Percentiles rank a stretch among this genome's conserved stretches.
These are phyloP conservation scores for Dictyostelium brefeldianum DNA, from an alignment of 78 protist genomes.

Conservation along the genomic window DNA sequence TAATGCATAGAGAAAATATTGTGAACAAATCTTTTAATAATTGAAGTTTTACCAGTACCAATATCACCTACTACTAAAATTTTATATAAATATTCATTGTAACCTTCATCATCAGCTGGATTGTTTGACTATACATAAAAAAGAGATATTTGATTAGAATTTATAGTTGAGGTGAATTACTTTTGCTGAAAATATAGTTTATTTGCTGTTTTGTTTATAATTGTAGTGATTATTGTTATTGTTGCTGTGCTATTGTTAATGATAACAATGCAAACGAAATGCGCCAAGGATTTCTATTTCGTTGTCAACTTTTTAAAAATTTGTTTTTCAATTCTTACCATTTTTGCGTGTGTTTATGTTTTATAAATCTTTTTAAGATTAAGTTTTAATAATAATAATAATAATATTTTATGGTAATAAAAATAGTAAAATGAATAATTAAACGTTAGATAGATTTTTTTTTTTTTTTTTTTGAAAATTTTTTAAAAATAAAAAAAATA, in stretches of 20 bases:
- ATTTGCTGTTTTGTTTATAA: not conserved
- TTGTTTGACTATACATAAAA: not conserved
- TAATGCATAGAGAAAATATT: slow-evolving; percentile 91
- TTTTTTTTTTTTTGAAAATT: too few species aligned
- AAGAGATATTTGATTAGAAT: not conserved
- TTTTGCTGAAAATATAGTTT: too few species aligned
- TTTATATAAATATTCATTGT: slow-evolving; percentile 77
- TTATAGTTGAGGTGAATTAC: too few species aligned
- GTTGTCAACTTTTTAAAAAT: not conserved
- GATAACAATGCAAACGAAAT: not conserved
- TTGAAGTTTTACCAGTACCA: slow-evolving; percentile 88
- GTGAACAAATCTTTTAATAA: slow-evolving; percentile 88
- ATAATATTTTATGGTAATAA: not conserved
- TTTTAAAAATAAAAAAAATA: too few species aligned
- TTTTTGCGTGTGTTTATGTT: not conserved
- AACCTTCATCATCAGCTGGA: slow-evolving; percentile 76
- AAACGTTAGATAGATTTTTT: not conserved
- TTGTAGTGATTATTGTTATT: not conserved
- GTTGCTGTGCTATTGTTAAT: not conserved
- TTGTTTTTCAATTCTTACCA: not conserved
- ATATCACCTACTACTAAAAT: slow-evolving; percentile 89
- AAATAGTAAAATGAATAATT: too few species aligned
- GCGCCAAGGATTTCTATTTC: not conserved
- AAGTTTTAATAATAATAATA: too few species aligned
- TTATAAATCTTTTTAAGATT: too few species aligned